Evolutionary conservation across 768 basidiomycete species (phyloP).

Genomic region (Kwoniella heveanensis): DNA sequence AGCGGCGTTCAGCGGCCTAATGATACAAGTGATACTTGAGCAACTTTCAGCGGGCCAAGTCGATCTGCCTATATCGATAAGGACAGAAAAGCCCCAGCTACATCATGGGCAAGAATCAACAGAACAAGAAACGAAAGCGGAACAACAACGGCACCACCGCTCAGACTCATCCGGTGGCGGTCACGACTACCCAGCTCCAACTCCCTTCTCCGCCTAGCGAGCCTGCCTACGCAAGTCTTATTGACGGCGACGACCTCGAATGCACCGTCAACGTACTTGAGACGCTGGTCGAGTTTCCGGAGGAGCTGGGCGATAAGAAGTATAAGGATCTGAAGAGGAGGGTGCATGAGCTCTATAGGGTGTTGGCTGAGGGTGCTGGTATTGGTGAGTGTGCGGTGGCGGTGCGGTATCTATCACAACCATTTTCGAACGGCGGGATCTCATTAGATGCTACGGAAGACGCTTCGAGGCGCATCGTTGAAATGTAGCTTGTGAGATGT

Average conservation of each 20-base stretch:
- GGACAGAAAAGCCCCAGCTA: too few species aligned
- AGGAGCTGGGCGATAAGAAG: conserved; percentile 35
- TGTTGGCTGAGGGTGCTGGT: conserved; percentile 41
- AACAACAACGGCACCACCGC: neutral
- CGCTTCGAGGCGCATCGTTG: too few species aligned
- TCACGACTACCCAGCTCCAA: neutral
- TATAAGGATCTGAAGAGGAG: conserved; percentile 48
- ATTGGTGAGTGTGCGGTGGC: conserved; percentile 23
- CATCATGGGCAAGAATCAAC: conserved; percentile 31
- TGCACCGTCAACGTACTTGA: conserved; percentile 41
- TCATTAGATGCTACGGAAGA: too few species aligned
- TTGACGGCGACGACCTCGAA: conserved; percentile 44
- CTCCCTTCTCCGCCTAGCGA: conserved; percentile 19
- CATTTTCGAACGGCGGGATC: too few species aligned
- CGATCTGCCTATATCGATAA: too few species aligned
- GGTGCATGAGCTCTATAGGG: conserved; percentile 44
- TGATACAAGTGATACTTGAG: too few species aligned
- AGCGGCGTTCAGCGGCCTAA: too few species aligned
- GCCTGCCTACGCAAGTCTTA: conserved; percentile 13
- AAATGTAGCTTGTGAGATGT: too few species aligned
- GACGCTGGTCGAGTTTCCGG: conserved; percentile 41
- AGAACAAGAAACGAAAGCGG: conserved; percentile 33
- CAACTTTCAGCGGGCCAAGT: too few species aligned
- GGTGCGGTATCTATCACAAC: neutral
- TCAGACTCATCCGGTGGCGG: neutral